phyloP scores from a whole-genome alignment of 129 eudicot species.

The Pittosporum tobira region DNA sequence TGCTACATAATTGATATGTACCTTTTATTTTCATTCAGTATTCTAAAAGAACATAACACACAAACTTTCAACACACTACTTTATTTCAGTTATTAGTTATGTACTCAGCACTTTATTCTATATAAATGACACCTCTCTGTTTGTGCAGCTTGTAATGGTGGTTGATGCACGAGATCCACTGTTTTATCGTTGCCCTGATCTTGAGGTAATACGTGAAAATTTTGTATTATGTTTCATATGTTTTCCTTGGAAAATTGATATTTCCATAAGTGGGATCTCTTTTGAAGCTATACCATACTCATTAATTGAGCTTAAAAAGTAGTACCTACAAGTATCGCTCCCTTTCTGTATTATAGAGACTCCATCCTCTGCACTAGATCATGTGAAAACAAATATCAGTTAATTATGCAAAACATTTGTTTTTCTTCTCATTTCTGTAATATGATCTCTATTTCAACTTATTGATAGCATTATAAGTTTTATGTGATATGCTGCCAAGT shows the following conservation, averaged over 20 bases:
- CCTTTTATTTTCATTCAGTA: background rate
- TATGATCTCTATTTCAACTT: background rate
- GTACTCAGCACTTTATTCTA: conserved; percentile 6
- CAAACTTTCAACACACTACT: background rate
- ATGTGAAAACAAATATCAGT: background rate
- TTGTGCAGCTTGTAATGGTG: conserved; percentile 82
- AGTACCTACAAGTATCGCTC: no score
- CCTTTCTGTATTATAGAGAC: background rate
- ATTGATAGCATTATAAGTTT: no score
- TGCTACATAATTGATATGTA: no score
- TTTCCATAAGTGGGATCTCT: no score
- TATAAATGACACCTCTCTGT: conserved; percentile 6
- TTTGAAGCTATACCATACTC: no score
- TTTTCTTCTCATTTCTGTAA: background rate
- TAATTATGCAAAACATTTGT: background rate
- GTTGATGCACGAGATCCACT: conserved; percentile 97
- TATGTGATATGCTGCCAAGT: no score
- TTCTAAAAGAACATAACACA: background rate
- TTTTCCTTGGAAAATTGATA: no score
- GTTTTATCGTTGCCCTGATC: conserved; percentile 94
- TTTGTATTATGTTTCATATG: background rate
- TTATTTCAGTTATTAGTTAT: conserved; percentile 1
- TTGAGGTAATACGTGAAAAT: conserved; percentile 53
- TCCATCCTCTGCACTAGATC: background rate
- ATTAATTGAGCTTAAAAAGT: no score